These are phyloP conservation scores for Closterium sp. DNA, from an alignment of 139 green algal species.

Conservation along the genomic window DNA sequence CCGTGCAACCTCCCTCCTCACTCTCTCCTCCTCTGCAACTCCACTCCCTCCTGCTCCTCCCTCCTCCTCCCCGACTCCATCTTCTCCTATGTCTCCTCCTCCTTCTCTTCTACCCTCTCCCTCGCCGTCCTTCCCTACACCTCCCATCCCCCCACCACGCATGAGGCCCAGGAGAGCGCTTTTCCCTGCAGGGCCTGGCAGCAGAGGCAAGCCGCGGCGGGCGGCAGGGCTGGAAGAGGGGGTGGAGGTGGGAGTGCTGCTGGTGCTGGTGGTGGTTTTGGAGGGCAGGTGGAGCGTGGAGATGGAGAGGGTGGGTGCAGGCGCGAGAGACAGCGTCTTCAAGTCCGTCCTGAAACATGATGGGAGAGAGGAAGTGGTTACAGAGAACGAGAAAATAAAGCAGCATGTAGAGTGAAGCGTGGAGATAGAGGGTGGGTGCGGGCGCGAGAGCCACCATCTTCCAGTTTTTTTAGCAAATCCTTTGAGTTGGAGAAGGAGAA, in stretches of 20 bases:
- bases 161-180: not conserved
- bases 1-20: not conserved
- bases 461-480: no score
- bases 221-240: not conserved
- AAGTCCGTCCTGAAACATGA: not conserved
- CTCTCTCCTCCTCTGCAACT: not conserved
- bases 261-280: not conserved
- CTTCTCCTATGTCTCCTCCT: no score
- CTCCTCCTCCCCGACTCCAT: no score
- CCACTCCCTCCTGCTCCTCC: not conserved
- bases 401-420: no score
- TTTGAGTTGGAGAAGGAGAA: no score
- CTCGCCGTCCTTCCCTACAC: not conserved
- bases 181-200: not conserved
- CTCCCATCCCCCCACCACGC: no score
- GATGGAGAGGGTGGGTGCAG: not conserved
- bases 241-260: not conserved
- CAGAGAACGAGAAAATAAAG: no score
- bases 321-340: not conserved
- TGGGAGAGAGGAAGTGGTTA: no score
- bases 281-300: not conserved
- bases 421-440: no score
- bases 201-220: not conserved
- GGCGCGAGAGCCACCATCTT: no score
- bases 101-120: no score